phyloP scores from a whole-genome alignment of 208 protist species.

The Trypanosoma scelopori region DNA sequence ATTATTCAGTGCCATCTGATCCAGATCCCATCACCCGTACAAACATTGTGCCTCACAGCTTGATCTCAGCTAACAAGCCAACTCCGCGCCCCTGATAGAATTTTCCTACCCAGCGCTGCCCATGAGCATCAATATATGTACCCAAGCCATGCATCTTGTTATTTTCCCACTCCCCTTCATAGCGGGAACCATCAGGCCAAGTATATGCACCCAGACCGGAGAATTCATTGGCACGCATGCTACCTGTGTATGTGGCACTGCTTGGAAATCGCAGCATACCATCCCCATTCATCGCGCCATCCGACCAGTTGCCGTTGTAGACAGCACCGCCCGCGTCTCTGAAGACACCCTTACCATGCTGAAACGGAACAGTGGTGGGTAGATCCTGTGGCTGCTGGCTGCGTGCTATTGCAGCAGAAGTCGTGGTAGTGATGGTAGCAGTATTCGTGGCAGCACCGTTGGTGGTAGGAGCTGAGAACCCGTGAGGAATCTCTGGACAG shows the following conservation, averaged over 20 bases:
- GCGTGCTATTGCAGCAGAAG: not conserved
- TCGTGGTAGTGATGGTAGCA: too few relatives aligned
- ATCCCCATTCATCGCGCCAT: slow-evolving; percentile 68
- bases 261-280: slow-evolving; percentile 58
- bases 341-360: slow-evolving; percentile 42
- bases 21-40: too few relatives aligned
- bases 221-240: slow-evolving; percentile 56
- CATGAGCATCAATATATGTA: slow-evolving; percentile 64
- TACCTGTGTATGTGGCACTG: slow-evolving; percentile 56
- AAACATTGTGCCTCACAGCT: slow-evolving; percentile 1
- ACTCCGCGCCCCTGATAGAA: slow-evolving; percentile 60
- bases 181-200: slow-evolving; percentile 88
- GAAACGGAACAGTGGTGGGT: slow-evolving; percentile 22
- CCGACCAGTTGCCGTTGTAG: slow-evolving; percentile 86
- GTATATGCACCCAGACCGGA: slow-evolving; percentile 74
- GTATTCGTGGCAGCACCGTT: too few relatives aligned
- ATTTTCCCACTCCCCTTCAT: slow-evolving; percentile 81
- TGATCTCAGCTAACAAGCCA: slow-evolving; percentile 52
- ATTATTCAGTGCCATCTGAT: too few relatives aligned
- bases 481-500: slow-evolving; percentile 1
- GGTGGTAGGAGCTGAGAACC: not conserved
- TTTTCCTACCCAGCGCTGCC: slow-evolving; percentile 73
- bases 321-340: slow-evolving; percentile 56
- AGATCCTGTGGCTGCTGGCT: slow-evolving; percentile 8
- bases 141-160: slow-evolving; percentile 87